phyloP scores from a whole-genome alignment of 75 land plant genomes.

The Pinus taeda region DNA sequence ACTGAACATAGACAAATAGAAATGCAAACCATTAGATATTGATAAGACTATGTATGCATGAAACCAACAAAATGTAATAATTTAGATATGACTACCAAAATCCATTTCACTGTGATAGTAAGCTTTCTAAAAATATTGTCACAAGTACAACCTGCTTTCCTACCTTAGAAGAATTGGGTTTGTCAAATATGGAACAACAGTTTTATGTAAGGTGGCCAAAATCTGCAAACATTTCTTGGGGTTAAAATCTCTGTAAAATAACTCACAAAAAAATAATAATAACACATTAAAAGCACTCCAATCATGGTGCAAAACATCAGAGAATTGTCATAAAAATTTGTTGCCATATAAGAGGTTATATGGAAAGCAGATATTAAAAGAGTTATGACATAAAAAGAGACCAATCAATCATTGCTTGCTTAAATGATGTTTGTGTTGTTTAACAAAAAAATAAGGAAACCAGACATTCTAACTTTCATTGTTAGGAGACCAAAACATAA shows the following conservation, averaged over 20 bases:
- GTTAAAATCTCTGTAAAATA: neutral
- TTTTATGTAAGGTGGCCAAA: constrained; percentile 70
- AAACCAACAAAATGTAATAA: neutral
- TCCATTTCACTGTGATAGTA: neutral
- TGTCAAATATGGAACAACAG: constrained; percentile 75
- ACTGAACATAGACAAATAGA: constrained; percentile 42
- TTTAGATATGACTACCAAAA: neutral
- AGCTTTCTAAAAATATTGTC: neutral
- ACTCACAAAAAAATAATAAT: neutral
- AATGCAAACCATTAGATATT: neutral
- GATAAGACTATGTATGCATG: neutral
- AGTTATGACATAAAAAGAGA: neutral
- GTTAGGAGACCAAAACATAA: neutral
- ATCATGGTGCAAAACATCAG: neutral
- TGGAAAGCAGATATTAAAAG: neutral
- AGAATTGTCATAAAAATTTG: neutral
- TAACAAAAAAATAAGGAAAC: neutral
- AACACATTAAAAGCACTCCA: neutral
- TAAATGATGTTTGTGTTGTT: neutral
- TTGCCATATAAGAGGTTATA: neutral
- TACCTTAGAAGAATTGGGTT: constrained; percentile 92
- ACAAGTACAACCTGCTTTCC: neutral
- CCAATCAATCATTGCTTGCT: neutral
- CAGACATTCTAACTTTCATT: neutral
- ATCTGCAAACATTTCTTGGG: constrained; percentile 45